A percentile compares a stretch with the other conserved stretches of the same genome.
Evolutionary conservation across 306 rosid genomes (phyloP).

Genomic region (Rosa rugosa): DNA sequence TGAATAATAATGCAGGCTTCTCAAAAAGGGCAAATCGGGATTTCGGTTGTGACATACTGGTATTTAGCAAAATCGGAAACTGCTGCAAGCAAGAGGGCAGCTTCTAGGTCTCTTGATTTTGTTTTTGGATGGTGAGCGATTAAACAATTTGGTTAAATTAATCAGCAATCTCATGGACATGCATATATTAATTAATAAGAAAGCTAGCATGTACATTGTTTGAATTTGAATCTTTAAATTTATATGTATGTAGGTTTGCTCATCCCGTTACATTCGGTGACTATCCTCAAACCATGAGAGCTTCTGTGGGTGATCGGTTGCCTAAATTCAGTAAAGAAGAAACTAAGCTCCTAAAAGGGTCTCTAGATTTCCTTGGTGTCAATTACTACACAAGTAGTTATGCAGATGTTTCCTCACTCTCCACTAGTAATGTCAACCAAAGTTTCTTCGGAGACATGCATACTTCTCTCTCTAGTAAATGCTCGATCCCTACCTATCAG

Average conservation of each 20-base stretch:
- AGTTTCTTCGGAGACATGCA: slow-evolving; percentile 36
- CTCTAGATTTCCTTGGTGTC: slow-evolving; percentile 63
- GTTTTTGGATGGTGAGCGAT: slow-evolving; percentile 48
- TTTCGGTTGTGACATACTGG: slow-evolving; percentile 40
- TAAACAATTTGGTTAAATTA: neutral
- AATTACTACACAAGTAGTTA: slow-evolving; percentile 55
- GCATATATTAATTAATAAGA: too few species aligned
- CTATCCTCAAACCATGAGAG: slow-evolving; percentile 46
- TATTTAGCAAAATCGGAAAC: slow-evolving; percentile 30
- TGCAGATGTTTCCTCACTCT: slow-evolving; percentile 17
- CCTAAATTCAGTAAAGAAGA: slow-evolving; percentile 49
- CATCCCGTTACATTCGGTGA: slow-evolving; percentile 60
- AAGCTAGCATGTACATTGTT: too few species aligned
- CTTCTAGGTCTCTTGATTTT: slow-evolving; percentile 40
- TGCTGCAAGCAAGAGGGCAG: slow-evolving; percentile 33
- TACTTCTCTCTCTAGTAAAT: slow-evolving; percentile 33
- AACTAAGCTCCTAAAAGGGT: slow-evolving; percentile 29
- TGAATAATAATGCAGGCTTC: slow-evolving; percentile 21
- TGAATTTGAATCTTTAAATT: neutral
- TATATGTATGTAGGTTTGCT: slow-evolving; percentile 35
- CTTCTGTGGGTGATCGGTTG: slow-evolving; percentile 43
- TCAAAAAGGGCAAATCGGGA: slow-evolving; percentile 46
- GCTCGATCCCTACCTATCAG: neutral
- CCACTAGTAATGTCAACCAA: slow-evolving; percentile 20
- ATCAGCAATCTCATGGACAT: neutral